Evolutionary conservation across 805 yeast species (phyloP).

Genomic region (Candida suzukii): DNA sequence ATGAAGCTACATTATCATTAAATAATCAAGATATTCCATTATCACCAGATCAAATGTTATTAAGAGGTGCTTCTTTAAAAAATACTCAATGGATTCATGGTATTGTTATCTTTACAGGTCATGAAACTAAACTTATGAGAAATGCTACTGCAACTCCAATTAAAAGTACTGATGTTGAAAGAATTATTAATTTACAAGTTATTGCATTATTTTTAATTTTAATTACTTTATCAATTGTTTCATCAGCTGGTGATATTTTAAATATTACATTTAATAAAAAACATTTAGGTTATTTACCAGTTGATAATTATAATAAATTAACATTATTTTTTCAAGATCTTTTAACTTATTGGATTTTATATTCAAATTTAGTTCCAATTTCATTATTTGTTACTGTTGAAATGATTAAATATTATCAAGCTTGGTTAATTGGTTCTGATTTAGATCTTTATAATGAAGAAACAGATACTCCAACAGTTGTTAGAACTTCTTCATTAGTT

Average conservation of each 20-base stretch:
- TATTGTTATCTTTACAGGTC: conserved; percentile 91
- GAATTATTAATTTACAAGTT: conserved; percentile 89
- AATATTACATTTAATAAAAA: conserved; percentile 48
- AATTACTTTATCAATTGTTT: conserved; percentile 66
- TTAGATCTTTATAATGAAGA: conserved; percentile 85
- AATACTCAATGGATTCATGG: conserved; percentile 96
- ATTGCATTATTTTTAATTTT: conserved; percentile 79
- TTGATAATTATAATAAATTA: conserved; percentile 62
- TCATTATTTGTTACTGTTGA: conserved; percentile 95
- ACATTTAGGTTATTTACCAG: conserved; percentile 54
- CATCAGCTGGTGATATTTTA: conserved; percentile 83
- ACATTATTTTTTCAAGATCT: conserved; percentile 78
- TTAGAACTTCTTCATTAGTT: conserved; percentile 89
- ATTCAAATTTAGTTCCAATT: conserved; percentile 95
- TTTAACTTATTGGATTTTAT: conserved; percentile 92
- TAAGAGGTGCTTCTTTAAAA: conserved; percentile 92
- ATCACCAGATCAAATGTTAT: conserved; percentile 82
- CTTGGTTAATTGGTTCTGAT: conserved; percentile 88
- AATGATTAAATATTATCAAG: conserved; percentile 91
- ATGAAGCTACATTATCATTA: conserved; percentile 76
- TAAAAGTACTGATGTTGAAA: conserved; percentile 93
- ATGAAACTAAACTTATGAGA: conserved; percentile 95
- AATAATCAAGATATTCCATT: conserved; percentile 60
- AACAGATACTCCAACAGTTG: conserved; percentile 91
- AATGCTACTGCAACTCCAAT: conserved; percentile 99